Evolutionary conservation across 2,329 filamentous ascomycete genomes (phyloP).

Genomic region (Trichoderma oligosporum): DNA sequence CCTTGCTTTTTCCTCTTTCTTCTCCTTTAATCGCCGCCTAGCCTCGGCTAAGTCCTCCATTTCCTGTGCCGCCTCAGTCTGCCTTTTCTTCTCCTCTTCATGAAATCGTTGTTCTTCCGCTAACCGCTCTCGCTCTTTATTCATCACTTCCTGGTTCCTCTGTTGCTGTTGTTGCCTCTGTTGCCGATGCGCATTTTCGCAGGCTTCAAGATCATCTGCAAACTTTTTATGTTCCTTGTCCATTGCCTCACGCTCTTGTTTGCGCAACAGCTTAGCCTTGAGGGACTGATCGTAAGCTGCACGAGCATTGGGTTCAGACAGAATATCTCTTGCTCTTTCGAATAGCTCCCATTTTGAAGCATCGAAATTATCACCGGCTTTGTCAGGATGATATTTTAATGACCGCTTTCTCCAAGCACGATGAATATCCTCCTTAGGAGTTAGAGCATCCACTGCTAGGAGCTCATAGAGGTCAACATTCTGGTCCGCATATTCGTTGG

Average conservation of each 20-base stretch:
- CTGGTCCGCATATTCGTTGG: constrained; percentile 57
- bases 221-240: constrained; percentile 69
- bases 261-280: constrained; percentile 65
- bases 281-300: constrained; percentile 74
- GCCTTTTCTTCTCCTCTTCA: constrained; percentile 36
- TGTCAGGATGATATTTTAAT: constrained; percentile 92
- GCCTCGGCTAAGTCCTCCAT: constrained; percentile 39
- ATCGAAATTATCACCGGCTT: constrained; percentile 71
- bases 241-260: constrained; percentile 68
- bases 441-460: constrained; percentile 62
- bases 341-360: constrained; percentile 80
- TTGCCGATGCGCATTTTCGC: constrained; percentile 65
- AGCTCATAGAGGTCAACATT: constrained; percentile 74
- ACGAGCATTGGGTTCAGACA: constrained; percentile 67
- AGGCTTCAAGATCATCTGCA: constrained; percentile 79
- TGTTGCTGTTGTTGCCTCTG: constrained; percentile 49
- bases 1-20: constrained; percentile 40
- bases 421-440: constrained; percentile 68
- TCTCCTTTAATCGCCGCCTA: constrained; percentile 37
- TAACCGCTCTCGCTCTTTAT: constrained; percentile 37
- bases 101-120: constrained; percentile 38
- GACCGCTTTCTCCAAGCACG: constrained; percentile 81
- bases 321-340: constrained; percentile 80
- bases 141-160: constrained; percentile 32
- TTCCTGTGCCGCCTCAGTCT: constrained; percentile 38